Base-by-base conservation (phyloP, 2,329 filamentous ascomycete genomes). In the Atkinsonella hypoxylon region DNA sequence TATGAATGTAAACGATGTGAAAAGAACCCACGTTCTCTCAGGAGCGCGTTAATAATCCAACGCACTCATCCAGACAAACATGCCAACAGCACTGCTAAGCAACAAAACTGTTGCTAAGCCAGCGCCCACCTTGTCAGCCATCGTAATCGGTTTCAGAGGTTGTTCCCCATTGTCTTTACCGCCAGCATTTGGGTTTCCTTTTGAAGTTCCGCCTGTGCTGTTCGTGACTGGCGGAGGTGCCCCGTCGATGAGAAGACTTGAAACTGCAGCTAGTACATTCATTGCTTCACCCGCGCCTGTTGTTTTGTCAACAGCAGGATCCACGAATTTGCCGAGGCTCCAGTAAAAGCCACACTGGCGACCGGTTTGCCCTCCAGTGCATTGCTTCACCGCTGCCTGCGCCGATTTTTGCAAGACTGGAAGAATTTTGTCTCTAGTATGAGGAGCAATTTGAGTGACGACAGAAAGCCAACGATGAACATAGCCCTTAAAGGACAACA, bases 401-500 rank as follows among this genome's bases (percentile, higher is more conserved):
- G 83, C 71, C 1, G 82, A 84, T 1, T 68, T 73, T 50, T 70
- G 67, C 7, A 89, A 70, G 32, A 79, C 73, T 0, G 79, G 74
- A 51, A 77, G 66, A 56, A 89, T 81, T 15, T 61, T 67, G 1
- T 73, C 65, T 40, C 66, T 65, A 1, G 77, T 81, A 44, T 73
- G 74, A 0, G 85, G 83, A 0, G 79, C 82, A n/a, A 87, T 51
- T 56, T 83, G 73, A 2, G 78, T 75, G 1, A 77, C 73, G 20
- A 76, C 72, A 4, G 78, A 72, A 57, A 88, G 70, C 80, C 82
- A 86, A 40, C 81, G 76, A 57, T 81, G 74, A 17, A 87, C 70
- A 52, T 83, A 82, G 39, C 83, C 83, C 66, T 87, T 87, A 76
- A 85, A 89, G 1, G 79, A 79, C 53, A 79, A 66, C 72, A 89